Percentiles rank a stretch among this genome's conserved stretches.
Conservation (phyloP, 345 rosid genomes). For the Dovyalis caffra region DNA sequence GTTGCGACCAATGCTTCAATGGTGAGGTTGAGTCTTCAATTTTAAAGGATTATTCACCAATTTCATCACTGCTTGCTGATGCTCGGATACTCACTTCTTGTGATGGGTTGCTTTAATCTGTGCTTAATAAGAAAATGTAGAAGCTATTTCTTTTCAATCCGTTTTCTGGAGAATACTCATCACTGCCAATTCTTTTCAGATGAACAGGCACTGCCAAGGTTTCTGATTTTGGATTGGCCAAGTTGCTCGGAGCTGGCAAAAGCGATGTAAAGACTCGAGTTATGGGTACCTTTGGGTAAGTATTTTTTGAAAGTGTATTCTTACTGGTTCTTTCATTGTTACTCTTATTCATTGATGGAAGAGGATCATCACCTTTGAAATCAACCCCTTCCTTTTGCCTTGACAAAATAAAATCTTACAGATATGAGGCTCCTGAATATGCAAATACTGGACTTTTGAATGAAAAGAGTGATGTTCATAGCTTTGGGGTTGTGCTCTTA, state of each 20-base stretch:
- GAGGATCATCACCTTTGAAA: background rate
- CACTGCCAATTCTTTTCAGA: no score
- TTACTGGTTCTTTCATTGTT: background rate
- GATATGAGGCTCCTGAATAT: slow-evolving; percentile 98
- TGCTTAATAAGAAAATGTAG: no score
- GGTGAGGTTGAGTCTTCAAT: no score
- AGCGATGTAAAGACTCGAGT: slow-evolving; percentile 96
- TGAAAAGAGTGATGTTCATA: slow-evolving; percentile 98
- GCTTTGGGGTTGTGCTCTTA: slow-evolving; percentile 89
- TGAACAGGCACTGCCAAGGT: slow-evolving; percentile 90
- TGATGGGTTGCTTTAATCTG: no score
- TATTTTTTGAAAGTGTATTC: background rate
- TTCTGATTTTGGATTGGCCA: slow-evolving; percentile 97
- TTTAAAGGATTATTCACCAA: no score
- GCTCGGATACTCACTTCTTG: no score
- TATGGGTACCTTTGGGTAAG: slow-evolving; percentile 98
- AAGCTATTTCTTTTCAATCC: no score
- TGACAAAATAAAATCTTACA: slow-evolving; percentile 27
- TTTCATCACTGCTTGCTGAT: no score
- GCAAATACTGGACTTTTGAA: slow-evolving; percentile 96
- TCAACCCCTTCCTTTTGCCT: background rate
- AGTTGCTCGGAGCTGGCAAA: slow-evolving; percentile 94
- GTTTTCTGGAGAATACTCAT: no score
- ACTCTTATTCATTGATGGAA: background rate
- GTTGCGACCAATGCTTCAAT: no score